phyloP scores from a whole-genome alignment of 2,329 filamentous ascomycete genomes.

The Shiraia bambusicola region DNA sequence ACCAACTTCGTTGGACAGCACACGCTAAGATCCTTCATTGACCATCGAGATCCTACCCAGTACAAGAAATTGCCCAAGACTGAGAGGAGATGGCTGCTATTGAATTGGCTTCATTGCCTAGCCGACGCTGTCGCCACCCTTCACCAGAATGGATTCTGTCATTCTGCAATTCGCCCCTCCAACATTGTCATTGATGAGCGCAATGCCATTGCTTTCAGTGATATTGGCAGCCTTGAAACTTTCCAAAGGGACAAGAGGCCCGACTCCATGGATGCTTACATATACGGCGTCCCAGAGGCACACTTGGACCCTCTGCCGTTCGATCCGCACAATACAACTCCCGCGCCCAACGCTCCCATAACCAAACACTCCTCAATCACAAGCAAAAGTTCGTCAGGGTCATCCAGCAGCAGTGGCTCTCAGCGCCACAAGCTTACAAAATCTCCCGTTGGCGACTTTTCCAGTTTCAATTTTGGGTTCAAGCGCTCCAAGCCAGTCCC shows the following conservation, averaged over 20 bases:
- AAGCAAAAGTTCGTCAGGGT: slow-evolving; percentile 42
- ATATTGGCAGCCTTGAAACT: slow-evolving; percentile 54
- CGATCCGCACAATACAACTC: slow-evolving; percentile 12
- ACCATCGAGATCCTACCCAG: slow-evolving; percentile 60
- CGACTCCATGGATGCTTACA: slow-evolving; percentile 69
- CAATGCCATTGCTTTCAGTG: slow-evolving; percentile 68
- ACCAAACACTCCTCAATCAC: slow-evolving; percentile 33
- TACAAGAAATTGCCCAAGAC: slow-evolving; percentile 64
- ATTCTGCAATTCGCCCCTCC: slow-evolving; percentile 70
- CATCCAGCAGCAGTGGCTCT: slow-evolving; percentile 34
- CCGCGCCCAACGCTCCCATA: slow-evolving; percentile 16
- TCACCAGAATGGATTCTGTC: slow-evolving; percentile 64
- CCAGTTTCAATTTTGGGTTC: slow-evolving; percentile 43
- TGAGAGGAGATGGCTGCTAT: slow-evolving; percentile 59
- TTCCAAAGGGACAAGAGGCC: slow-evolving; percentile 55
- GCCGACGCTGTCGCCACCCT: slow-evolving; percentile 68
- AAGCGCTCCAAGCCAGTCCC: slow-evolving; percentile 31
- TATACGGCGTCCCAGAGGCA: slow-evolving; percentile 70
- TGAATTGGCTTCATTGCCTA: slow-evolving; percentile 76
- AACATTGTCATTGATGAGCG: slow-evolving; percentile 67
- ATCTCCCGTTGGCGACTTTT: slow-evolving; percentile 36
- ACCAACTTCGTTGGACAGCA: slow-evolving; percentile 68
- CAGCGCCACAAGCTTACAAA: slow-evolving; percentile 39
- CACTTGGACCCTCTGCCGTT: slow-evolving; percentile 34
- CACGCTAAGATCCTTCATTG: slow-evolving; percentile 67